Base-by-base conservation (phyloP, 495 filamentous ascomycete species). In the Talaromyces ruber region DNA sequence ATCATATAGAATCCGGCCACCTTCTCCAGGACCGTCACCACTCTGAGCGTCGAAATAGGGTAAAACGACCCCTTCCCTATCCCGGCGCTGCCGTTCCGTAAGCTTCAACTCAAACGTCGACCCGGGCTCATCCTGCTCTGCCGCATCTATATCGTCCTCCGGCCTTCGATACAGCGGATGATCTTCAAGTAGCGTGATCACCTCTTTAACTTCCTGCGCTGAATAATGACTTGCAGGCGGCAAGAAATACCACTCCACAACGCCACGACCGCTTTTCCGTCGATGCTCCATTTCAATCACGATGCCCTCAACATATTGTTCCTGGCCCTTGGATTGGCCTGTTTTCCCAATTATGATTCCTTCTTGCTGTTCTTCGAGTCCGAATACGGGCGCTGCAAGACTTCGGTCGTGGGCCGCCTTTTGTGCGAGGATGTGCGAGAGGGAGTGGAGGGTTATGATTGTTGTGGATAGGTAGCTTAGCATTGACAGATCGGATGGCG, bases 31-130 rank as follows among this genome's bases (percentile, higher is more conserved):
- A 0, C 86, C 87, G 39, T 87, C 76, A 32, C 86, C 86, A 51
- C 82, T 85, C 82, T 98, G 94, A 16, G 94, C 93, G 79, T 98
- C 94, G 68, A 93, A 93, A 73, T 97, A 97, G 29, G 94, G 95
- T 65, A 98, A 70, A 28, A 97, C 90, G 21, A 98, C 86, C 3
- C 88, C 90, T 68, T 97, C 92, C 61, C 94, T 77, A 43, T 93
- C 93, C 62, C 78, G 77, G 63, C 86, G 82, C 77, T 98, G 93
- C 74, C 90, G 88, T 63, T 93, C 92, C n/a, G 93, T 98, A 59
- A 98, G 73, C 6, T 88, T 86, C 22, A 98, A 73, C 63, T 89
- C 87, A 68, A 98, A 98, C 14, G 93, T 95, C 6, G 84, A 81
- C 37, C 80, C 79, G 11, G 80, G 84, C n/a, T 80, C 84, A 18